Conservation (phyloP, 352 stramenopile genomes). For the Thalassiosira livingstoniorum region DNA sequence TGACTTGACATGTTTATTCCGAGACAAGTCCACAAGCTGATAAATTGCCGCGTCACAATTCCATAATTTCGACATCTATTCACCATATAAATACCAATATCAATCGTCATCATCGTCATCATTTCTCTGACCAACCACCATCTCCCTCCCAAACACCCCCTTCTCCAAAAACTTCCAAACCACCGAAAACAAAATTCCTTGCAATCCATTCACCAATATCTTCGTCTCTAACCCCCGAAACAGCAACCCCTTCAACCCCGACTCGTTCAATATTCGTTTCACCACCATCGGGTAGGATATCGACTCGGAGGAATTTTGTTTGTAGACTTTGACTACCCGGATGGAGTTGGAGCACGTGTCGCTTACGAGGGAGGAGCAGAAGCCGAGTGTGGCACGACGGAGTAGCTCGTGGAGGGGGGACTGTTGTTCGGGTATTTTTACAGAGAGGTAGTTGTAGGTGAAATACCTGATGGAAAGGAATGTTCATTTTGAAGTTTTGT, state of each 20-base stretch:
- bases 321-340: slow-evolving; percentile 89
- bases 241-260: slow-evolving; percentile 86
- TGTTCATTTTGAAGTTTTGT: too few relatives aligned
- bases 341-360: slow-evolving; percentile 89
- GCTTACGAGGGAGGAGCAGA: slow-evolving; percentile 83
- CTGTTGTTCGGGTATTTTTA: slow-evolving; percentile 75
- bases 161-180: slow-evolving; percentile 83
- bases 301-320: slow-evolving; percentile 79
- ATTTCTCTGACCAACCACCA: too few relatives aligned
- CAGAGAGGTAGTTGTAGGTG: slow-evolving; percentile 88
- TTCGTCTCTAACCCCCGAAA: slow-evolving; percentile 89
- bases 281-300: slow-evolving; percentile 86
- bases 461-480: slow-evolving; percentile 78
- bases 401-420: slow-evolving; percentile 72
- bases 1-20: too few relatives aligned
- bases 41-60: too few relatives aligned
- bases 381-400: slow-evolving; percentile 88
- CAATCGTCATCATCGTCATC: too few relatives aligned
- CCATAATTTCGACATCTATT: too few relatives aligned
- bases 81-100: too few relatives aligned
- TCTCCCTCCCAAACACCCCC: neutral
- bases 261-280: slow-evolving; percentile 79
- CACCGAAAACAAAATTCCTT: slow-evolving; percentile 88
- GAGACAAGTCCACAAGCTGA: too few relatives aligned
- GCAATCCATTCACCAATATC: slow-evolving; percentile 89